Conservation (phyloP, 306 rosid genomes). For the Corylus avellana region DNA sequence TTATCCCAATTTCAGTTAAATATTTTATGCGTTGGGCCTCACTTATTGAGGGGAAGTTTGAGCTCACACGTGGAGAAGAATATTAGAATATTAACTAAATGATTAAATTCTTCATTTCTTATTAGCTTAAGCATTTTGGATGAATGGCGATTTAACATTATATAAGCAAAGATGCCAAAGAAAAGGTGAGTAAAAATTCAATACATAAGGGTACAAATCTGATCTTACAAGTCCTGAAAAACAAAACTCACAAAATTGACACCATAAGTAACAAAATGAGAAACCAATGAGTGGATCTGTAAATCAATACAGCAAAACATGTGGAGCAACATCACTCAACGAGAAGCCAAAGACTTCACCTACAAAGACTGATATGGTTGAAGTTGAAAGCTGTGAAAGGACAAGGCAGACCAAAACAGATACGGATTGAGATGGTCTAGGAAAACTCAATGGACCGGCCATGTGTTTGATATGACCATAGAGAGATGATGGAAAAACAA, state of each 20-base stretch:
- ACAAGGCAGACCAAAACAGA: neutral
- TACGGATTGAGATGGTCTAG: neutral
- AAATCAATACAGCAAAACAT: neutral
- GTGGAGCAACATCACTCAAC: neutral
- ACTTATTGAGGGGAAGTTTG: too few relatives aligned
- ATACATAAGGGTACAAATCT: neutral
- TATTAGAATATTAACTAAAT: too few relatives aligned
- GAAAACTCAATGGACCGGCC: neutral
- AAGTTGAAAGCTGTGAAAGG: neutral
- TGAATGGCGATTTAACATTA: neutral
- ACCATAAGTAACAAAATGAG: neutral
- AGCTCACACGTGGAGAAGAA: too few relatives aligned
- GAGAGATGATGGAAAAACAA: neutral
- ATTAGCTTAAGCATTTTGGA: too few relatives aligned
- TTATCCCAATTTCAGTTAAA: too few relatives aligned
- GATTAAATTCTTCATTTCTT: too few relatives aligned
- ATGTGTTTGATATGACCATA: neutral
- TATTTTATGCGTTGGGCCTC: too few relatives aligned
- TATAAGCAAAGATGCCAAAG: neutral
- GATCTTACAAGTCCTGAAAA: neutral
- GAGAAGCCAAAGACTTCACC: neutral
- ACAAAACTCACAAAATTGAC: neutral
- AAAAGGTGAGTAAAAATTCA: neutral
- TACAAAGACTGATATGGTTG: neutral
- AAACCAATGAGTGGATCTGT: neutral